A percentile compares a stretch with the other conserved stretches of the same genome.
Evolutionary conservation across 2,329 filamentous ascomycete genomes (phyloP).

Genomic region (Botrytis medusae): DNA sequence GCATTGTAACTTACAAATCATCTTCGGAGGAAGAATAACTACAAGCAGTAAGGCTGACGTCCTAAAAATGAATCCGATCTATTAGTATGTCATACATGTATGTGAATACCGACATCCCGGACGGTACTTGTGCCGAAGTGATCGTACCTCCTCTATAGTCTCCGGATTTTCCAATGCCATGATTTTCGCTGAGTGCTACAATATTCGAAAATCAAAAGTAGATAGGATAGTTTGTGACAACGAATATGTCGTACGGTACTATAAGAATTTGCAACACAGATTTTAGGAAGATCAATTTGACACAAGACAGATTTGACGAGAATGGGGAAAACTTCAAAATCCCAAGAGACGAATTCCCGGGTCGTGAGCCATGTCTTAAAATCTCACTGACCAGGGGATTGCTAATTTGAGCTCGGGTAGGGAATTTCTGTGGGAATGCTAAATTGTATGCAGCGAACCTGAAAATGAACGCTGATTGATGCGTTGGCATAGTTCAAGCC

Average conservation of each 20-base stretch:
- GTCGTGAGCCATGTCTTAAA: constrained; percentile 22
- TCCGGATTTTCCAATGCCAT: constrained; percentile 8
- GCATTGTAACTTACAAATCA: constrained; percentile 6
- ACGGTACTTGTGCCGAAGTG: background rate
- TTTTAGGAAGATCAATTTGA: background rate
- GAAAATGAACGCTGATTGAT: constrained; percentile 16
- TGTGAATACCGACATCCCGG: background rate
- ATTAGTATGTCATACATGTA: background rate
- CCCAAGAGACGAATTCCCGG: constrained; percentile 22
- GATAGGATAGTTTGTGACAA: too few species aligned
- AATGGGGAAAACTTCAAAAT: constrained; percentile 14
- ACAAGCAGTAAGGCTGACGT: background rate
- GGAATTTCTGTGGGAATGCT: constrained; percentile 3
- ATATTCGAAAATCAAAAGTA: background rate
- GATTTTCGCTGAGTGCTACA: background rate
- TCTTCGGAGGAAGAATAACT: constrained; percentile 15
- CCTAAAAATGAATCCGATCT: background rate
- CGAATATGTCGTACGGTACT: background rate
- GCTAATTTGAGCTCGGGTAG: constrained; percentile 8
- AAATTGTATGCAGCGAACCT: background rate
- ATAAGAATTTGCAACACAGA: background rate
- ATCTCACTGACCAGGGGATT: constrained; percentile 16
- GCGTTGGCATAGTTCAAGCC: constrained; percentile 12
- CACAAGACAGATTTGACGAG: constrained; percentile 4
- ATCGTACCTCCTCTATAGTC: constrained; percentile 1